Evolutionary conservation across 2,329 filamentous ascomycete genomes (phyloP), one percentile per base, ranked within the genome.

Genomic region (Mycosphaerella sp.): DNA sequence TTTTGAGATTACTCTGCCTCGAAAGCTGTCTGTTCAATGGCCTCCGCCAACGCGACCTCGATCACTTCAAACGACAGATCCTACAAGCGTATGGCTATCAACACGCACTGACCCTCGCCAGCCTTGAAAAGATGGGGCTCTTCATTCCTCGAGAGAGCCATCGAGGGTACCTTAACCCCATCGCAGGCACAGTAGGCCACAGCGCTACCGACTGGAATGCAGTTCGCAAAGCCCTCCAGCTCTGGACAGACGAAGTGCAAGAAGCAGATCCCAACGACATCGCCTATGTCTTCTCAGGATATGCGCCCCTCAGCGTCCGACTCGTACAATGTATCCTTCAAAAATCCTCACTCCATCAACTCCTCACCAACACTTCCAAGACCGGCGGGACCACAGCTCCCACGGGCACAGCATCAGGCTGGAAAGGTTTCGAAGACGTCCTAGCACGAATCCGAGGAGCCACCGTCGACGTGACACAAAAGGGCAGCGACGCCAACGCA

Each of bases 231-330:
- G 84, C 85, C 54, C 79, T 98, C 12, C 82, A 86, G 27, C 79
- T 98, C 13, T 95, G 96, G 66, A 86, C 96, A 50, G 93, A 98
- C 66, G 93, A 97, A 67, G 91, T 98, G 35, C 90, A 95, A 65
- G 93, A 98, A 69, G 84, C 93, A 53, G 86, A 94, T 41, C 93
- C 93, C 2, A 87, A 93, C 63, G 93, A 98, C 62, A 85, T 97
- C 55, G 86, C 90, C n/a, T 98, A 98, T 64, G 90, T 96, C 9
- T 98, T 97, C 71, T 95, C 88, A 58, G 94, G 93, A 46, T 98
- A 97, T 66, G 93, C 94, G 4, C 94, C 93, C 0, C 78, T 98
- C 10, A 95, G 88, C 40, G 81, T 97, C 48, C 84, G 93, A 13
- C 79, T 98, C 4, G 85, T 98, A 5, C 94, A 98, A 69, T 93